These are phyloP conservation scores for Pseudogymnoascus verrucosus DNA, from an alignment of 2,329 filamentous ascomycete species.

Conservation along the genomic window DNA sequence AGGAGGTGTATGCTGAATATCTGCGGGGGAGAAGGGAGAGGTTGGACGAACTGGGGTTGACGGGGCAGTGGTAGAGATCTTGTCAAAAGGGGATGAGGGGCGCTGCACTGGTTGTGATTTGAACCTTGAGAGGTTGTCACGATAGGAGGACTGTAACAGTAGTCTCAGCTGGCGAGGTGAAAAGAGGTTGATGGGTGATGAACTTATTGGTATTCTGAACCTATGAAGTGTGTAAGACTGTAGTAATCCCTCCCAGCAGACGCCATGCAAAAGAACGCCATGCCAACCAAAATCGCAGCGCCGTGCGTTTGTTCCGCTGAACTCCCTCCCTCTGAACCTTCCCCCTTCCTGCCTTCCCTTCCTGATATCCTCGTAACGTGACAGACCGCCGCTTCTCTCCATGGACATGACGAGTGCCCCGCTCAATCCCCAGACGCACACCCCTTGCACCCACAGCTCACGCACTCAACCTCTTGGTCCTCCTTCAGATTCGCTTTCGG, in stretches of 20 bases:
- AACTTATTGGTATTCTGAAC: not conserved
- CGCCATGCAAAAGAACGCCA: not conserved
- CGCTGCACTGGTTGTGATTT: not conserved
- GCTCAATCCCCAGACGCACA: slow-evolving; percentile 74
- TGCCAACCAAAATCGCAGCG: not conserved
- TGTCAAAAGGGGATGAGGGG: not conserved
- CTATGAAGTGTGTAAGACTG: not conserved
- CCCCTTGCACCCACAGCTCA: slow-evolving; percentile 88
- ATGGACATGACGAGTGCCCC: not conserved
- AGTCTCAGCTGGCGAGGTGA: not conserved
- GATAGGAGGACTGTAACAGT: not conserved
- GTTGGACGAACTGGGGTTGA: not conserved
- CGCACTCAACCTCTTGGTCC: slow-evolving; percentile 82
- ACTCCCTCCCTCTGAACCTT: not conserved
- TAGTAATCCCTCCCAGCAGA: not conserved
- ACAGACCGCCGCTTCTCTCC: not conserved
- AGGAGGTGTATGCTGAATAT: not conserved
- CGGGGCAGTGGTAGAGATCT: not conserved
- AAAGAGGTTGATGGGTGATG: not conserved
- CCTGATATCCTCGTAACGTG: not conserved
- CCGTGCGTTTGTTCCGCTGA: not conserved
- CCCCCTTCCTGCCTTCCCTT: not conserved
- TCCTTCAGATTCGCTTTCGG: slow-evolving; percentile 85
- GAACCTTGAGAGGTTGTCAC: not conserved
- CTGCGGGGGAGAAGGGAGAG: not conserved